Evolutionary conservation across 2,329 filamentous ascomycete genomes (phyloP).

Genomic region (Aspergillus puulaauensis): DNA sequence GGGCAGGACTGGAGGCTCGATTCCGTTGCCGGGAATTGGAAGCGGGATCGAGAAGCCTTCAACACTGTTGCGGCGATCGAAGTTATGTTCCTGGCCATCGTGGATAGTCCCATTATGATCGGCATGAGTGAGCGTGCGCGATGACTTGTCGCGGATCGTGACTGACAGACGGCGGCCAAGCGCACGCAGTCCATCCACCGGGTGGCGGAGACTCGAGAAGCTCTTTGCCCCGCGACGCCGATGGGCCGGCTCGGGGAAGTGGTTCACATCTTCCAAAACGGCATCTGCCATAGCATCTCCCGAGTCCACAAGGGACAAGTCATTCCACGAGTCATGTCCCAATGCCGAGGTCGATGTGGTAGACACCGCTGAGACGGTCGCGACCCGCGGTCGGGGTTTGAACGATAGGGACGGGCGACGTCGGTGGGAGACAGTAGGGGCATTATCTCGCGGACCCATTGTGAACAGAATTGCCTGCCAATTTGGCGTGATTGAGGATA

Average conservation of each 20-base stretch:
- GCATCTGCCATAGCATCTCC: constrained; percentile 23
- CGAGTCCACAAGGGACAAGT: constrained; percentile 23
- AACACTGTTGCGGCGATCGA: constrained; percentile 38
- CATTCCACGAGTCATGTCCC: constrained; percentile 25
- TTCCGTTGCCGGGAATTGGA: constrained; percentile 38
- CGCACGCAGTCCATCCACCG: constrained; percentile 42
- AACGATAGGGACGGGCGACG: constrained; percentile 41
- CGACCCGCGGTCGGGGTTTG: constrained; percentile 38
- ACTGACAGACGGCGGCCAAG: constrained; percentile 43
- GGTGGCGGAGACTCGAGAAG: constrained; percentile 43
- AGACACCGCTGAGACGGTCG: constrained; percentile 25
- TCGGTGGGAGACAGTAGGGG: constrained; percentile 24
- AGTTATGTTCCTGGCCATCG: constrained; percentile 24
- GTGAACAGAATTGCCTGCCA: constrained; percentile 11
- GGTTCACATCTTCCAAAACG: constrained; percentile 33
- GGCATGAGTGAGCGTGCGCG: constrained; percentile 26
- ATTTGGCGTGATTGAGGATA: constrained; percentile 8
- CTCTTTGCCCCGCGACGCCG: constrained; percentile 40
- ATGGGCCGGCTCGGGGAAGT: constrained; percentile 31
- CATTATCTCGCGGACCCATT: constrained; percentile 35
- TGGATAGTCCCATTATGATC: constrained; percentile 10
- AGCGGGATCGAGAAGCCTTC: constrained; percentile 32
- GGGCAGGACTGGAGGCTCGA: constrained; percentile 41
- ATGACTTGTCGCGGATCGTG: constrained; percentile 39
- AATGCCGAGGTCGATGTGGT: constrained; percentile 14